These are phyloP conservation scores for Bathelium albidoporum DNA, from an alignment of 495 filamentous ascomycete species.

Conservation along the genomic window DNA sequence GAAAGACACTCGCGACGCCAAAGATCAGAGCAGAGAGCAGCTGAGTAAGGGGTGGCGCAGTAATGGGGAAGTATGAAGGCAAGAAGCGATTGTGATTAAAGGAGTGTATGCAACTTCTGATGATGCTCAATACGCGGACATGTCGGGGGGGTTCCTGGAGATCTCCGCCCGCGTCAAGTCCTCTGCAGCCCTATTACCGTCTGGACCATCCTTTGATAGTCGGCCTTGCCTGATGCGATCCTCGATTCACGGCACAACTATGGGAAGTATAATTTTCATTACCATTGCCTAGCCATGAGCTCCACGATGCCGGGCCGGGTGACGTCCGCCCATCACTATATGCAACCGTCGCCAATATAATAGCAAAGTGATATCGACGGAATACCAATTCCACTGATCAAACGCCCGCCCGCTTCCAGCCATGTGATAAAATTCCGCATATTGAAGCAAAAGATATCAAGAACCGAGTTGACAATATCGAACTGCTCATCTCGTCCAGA, in stretches of 20 bases:
- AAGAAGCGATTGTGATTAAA: neutral
- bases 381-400: too few relatives aligned
- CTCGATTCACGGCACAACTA: too few relatives aligned
- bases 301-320: neutral
- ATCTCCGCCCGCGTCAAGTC: neutral
- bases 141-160: neutral
- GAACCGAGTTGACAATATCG: neutral
- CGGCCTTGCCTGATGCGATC: too few relatives aligned
- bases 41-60: neutral
- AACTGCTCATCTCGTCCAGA: neutral
- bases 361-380: neutral
- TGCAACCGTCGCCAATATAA: neutral
- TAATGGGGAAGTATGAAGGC: neutral
- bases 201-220: too few relatives aligned
- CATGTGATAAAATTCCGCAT: neutral
- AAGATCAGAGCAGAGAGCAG: neutral
- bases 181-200: too few relatives aligned
- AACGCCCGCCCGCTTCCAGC: neutral
- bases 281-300: neutral
- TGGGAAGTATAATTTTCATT: neutral
- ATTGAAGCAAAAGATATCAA: neutral
- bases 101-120: neutral
- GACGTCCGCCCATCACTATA: neutral
- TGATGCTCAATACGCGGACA: neutral
- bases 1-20: neutral